phyloP scores from a whole-genome alignment of 345 rosid genomes.

The Reutealis trisperma region DNA sequence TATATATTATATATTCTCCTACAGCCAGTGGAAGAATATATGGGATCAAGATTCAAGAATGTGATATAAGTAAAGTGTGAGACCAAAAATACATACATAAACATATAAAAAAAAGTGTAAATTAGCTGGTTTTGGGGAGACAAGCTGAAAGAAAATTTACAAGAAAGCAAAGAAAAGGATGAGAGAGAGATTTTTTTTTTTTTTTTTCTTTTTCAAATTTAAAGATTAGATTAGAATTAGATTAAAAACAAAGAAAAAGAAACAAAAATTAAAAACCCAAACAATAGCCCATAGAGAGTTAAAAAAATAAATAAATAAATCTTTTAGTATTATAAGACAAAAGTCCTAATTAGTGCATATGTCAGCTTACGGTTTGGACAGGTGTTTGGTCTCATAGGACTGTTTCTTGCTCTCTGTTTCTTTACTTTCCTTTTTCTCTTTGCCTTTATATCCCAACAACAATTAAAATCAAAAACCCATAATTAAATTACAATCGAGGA shows the following conservation, averaged over 20 bases:
- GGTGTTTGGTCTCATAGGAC: conserved; percentile 28
- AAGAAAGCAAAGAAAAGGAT: background rate
- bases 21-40: conserved; percentile 15
- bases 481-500: background rate
- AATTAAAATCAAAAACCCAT: background rate
- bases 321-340: conserved; percentile 21
- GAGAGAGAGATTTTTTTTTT: background rate
- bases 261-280: background rate
- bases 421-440: background rate
- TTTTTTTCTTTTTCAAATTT: too few relatives aligned
- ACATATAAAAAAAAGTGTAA: background rate
- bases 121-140: conserved; percentile 24
- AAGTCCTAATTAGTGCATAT: conserved; percentile 36
- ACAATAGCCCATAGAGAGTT: background rate
- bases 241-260: background rate
- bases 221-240: too few relatives aligned
- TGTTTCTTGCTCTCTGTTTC: background rate
- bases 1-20: background rate
- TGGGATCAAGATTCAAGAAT: conserved; percentile 14
- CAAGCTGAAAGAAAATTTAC: conserved; percentile 7
- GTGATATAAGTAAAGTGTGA: background rate
- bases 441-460: background rate
- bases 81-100: background rate
- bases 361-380: conserved; percentile 35
- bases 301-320: background rate